phyloP scores from a whole-genome alignment of 768 basidiomycete species.

The Cystofilobasidium bisporidii region DNA sequence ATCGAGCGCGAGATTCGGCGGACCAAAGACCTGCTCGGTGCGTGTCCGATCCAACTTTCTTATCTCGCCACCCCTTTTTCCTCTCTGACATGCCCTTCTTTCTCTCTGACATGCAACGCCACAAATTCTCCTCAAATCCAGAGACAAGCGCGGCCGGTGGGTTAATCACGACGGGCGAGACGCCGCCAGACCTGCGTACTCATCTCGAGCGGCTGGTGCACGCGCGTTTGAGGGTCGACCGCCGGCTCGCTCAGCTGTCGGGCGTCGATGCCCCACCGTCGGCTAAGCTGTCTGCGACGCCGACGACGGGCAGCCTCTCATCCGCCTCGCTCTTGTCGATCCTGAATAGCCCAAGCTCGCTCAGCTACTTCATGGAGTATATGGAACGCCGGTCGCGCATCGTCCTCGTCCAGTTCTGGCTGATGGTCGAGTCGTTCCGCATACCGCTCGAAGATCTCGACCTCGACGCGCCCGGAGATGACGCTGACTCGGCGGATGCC shows the following conservation, averaged over 20 bases:
- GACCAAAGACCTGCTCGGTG: slow-evolving; percentile 49
- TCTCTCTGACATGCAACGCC: too few relatives aligned
- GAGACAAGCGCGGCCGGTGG: slow-evolving; percentile 8
- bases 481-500: slow-evolving; percentile 41
- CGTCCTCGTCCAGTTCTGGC: slow-evolving; percentile 88
- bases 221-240: slow-evolving; percentile 9
- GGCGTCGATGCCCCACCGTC: neutral
- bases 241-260: slow-evolving; percentile 8
- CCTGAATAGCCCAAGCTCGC: slow-evolving; percentile 74
- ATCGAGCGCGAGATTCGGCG: slow-evolving; percentile 80
- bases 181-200: slow-evolving; percentile 14
- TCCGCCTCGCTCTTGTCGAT: slow-evolving; percentile 60
- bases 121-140: too few relatives aligned
- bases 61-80: too few relatives aligned
- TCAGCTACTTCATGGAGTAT: slow-evolving; percentile 96
- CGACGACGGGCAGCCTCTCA: slow-evolving; percentile 30
- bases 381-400: slow-evolving; percentile 85
- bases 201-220: slow-evolving; percentile 25
- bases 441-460: slow-evolving; percentile 82
- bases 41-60: neutral
- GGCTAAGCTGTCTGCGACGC: neutral
- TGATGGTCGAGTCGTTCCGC: slow-evolving; percentile 95
- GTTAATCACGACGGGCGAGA: slow-evolving; percentile 3
- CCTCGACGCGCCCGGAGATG: slow-evolving; percentile 40
- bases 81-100: too few relatives aligned